Evolutionary conservation across 768 basidiomycete species (phyloP), one percentile per base, ranked within the genome.

Genomic region (Rhizopogon salebrosus): DNA sequence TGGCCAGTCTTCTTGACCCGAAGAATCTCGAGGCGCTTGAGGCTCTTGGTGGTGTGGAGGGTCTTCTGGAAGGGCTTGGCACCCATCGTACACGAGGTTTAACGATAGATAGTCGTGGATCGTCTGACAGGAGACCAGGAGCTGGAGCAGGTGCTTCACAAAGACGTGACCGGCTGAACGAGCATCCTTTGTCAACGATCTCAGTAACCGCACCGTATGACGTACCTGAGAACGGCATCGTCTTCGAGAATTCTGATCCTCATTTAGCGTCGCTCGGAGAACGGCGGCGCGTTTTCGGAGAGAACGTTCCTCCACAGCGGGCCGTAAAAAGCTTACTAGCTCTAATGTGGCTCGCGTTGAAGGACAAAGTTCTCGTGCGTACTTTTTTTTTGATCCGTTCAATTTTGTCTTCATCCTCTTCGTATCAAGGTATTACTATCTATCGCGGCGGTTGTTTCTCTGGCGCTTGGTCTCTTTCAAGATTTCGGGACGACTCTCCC

Each of bases 401-500:
- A 22, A 24, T 6, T 3, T 45, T 65, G 10, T 14, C 43, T 27
- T 22, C 43, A 57, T 35, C 35, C 57, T 48, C 8, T 51, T 56
- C 42, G 14, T 27, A 24, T 31, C 16, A 64, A 95, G 91, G 80
- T 98, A 55, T 67, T 99, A 46, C 80, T 98, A 36, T 92, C 90
- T 14, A 82, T 98, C 62, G 92, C 95, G 42, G 97, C 97, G 3
- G 82, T 91, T 36, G 79, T 98, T 38, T 97, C 97, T 13, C 76
- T 99, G 40, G 94, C 93, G 11, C 82, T 98, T 14, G 97, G 97
- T 18, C 72, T 99, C 24, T 97, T 97, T 70, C 89, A 95, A 66
- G 92, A 94, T 64, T 88, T 98, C 64, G 95, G 95, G 9, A 76
- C 78, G 0, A 74, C 83, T 0, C 79, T 80, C 4, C 75, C 82